Base-by-base conservation (phyloP, 78 protist genomes). In the Cavenderia fasciculata region DNA sequence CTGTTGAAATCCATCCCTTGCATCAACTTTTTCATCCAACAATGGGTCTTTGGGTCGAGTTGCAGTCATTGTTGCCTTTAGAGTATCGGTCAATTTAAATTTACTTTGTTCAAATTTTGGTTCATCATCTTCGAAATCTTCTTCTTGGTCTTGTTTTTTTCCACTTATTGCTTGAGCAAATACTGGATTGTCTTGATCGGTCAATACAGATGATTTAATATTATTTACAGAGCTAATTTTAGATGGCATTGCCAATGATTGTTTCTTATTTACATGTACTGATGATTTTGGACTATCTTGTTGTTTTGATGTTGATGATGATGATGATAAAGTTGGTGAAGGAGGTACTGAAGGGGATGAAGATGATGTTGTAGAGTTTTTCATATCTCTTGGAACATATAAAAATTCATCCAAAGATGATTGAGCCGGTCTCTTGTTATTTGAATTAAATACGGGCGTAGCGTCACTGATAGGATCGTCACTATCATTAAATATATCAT, bases 1-100 rank as follows among this genome's bases (percentile, higher is more conserved):
- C 56, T 82, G 90, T 82, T 82, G 56, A 54, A 44, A 82, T 40
- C 90, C 90, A 65, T 54, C 77, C n/a, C n/a, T n/a, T n/a, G n/a
- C n/a, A n/a, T n/a, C n/a, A n/a, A n/a, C n/a, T n/a, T n/a, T n/a
- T n/a, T n/a, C n/a, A n/a, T n/a, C n/a, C n/a, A n/a, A n/a, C n/a
- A n/a, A n/a, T n/a, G n/a, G n/a, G n/a, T n/a, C n/a, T n/a, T n/a
- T n/a, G n/a, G n/a, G n/a, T n/a, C n/a, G n/a, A n/a, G n/a, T n/a
- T n/a, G n/a, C n/a, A n/a, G n/a, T n/a, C n/a, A n/a, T n/a, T n/a
- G n/a, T n/a, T n/a, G n/a, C n/a, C n/a, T n/a, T n/a, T n/a, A n/a
- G n/a, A n/a, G n/a, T n/a, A 29, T 59, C 23, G 41, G 4, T 43
- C n/a, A 29, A 18, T 10, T 46, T 33, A 33, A 2, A 47, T 36